Evolutionary conservation across 2,329 filamentous ascomycete genomes (phyloP).

Genomic region (Penicillium occitanis): DNA sequence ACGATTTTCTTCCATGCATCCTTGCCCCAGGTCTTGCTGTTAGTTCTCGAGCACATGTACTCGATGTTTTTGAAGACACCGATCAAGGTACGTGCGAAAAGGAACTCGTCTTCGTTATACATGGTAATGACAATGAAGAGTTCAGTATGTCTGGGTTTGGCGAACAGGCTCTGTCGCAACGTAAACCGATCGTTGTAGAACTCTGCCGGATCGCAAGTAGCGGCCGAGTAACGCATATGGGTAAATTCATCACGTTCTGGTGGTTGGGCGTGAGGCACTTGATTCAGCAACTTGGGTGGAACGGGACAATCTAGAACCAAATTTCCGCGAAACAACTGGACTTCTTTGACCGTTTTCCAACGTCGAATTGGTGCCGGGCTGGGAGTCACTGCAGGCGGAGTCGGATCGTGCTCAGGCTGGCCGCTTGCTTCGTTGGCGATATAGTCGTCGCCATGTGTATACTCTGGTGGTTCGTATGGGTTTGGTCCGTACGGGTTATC

Average conservation of each 20-base stretch:
- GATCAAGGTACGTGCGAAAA: slow-evolving; percentile 93
- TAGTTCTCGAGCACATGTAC: slow-evolving; percentile 91
- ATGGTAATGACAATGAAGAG: slow-evolving; percentile 96
- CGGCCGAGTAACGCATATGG: slow-evolving; percentile 84
- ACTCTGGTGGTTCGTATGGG: slow-evolving; percentile 60
- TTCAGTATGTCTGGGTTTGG: slow-evolving; percentile 88
- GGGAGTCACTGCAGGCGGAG: slow-evolving; percentile 39
- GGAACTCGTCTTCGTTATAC: slow-evolving; percentile 98
- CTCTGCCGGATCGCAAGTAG: slow-evolving; percentile 86
- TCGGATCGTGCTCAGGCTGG: slow-evolving; percentile 7
- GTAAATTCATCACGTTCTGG: slow-evolving; percentile 79
- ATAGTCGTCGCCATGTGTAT: slow-evolving; percentile 40
- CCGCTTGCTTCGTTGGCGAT: slow-evolving; percentile 40
- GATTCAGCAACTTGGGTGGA: slow-evolving; percentile 80
- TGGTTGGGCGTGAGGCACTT: slow-evolving; percentile 76
- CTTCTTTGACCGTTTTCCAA: slow-evolving; percentile 99
- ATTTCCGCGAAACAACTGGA: slow-evolving; percentile 95
- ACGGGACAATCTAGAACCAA: slow-evolving; percentile 95
- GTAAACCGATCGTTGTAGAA: slow-evolving; percentile 91
- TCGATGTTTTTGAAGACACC: slow-evolving; percentile 99
- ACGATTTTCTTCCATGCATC: slow-evolving; percentile 99
- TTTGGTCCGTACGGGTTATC: slow-evolving; percentile 64
- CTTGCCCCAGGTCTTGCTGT: slow-evolving; percentile 97
- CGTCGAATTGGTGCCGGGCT: slow-evolving; percentile 68
- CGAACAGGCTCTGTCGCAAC: slow-evolving; percentile 84